A percentile compares a stretch with the other conserved stretches of the same genome.
Evolutionary conservation across 768 basidiomycete genomes (phyloP).

Genomic region (Boletus huronensis): DNA sequence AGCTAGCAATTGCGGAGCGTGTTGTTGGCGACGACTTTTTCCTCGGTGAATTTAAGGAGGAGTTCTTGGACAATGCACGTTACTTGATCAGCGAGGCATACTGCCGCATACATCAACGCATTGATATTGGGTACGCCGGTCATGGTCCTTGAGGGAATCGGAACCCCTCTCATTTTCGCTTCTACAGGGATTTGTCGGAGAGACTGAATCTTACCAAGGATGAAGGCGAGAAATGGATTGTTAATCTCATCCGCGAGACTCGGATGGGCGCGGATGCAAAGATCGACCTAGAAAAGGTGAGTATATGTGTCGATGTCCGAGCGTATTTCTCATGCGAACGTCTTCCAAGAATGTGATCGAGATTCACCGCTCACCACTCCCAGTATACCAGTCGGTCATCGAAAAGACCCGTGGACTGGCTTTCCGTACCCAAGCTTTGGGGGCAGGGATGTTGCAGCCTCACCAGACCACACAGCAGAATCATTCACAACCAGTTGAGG

Average conservation of each 20-base stretch:
- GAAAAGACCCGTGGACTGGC: slow-evolving; percentile 93
- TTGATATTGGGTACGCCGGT: slow-evolving; percentile 70
- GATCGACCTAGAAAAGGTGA: slow-evolving; percentile 92
- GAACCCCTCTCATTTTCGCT: neutral
- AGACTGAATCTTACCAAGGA: slow-evolving; percentile 90
- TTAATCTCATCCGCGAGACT: slow-evolving; percentile 97
- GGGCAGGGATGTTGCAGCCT: slow-evolving; percentile 62
- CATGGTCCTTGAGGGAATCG: neutral
- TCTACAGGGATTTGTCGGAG: slow-evolving; percentile 78
- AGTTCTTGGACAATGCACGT: slow-evolving; percentile 95
- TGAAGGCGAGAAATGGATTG: slow-evolving; percentile 99
- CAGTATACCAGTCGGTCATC: slow-evolving; percentile 91
- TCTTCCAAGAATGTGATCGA: slow-evolving; percentile 86
- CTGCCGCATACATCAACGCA: slow-evolving; percentile 93
- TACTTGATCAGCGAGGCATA: slow-evolving; percentile 97
- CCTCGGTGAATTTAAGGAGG: slow-evolving; percentile 83
- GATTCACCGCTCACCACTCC: slow-evolving; percentile 85
- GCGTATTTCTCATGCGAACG: slow-evolving; percentile 4
- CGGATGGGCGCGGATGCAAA: slow-evolving; percentile 96
- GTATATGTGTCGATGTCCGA: neutral
- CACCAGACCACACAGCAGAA: slow-evolving; percentile 31
- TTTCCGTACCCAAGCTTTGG: slow-evolving; percentile 86
- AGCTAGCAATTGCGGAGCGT: slow-evolving; percentile 71
- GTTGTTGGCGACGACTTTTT: slow-evolving; percentile 94
- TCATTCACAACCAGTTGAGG: slow-evolving; percentile 30